Base-by-base conservation (phyloP, 345 rosid genomes). In the Eucalyptus tenuipes region DNA sequence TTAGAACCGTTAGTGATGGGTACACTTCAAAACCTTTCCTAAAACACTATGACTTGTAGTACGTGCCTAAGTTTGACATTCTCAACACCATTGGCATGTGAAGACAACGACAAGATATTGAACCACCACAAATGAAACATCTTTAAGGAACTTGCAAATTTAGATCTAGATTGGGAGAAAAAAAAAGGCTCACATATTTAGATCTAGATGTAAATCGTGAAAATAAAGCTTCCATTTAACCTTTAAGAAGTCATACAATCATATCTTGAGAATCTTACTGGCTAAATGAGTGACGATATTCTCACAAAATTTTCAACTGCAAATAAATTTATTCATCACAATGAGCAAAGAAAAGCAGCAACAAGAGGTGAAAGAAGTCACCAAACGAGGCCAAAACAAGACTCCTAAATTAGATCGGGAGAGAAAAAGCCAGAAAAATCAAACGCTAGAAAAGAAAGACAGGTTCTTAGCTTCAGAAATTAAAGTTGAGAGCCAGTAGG, bases 1-100 rank as follows among this genome's bases (percentile, higher is more conserved):
- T 11, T 25, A 6, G 0, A 59, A 59, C 13, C 0, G 2, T 59
- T 24, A 55, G 6, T 24, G 13, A 55, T 55, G 13, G 61, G 6
- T 0, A 24, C 15, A 5, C n/a, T 59, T 4, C 15, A 59, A 27
- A 27, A 59, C 29, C 4, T 59, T 59, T 27, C 31, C 14, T 5
- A 59, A 25, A 59, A 25, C 25, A 52, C 57, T 52, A 5, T 5
- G 14, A 1, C 0, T 59, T 59, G 8, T 27, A 27, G 31, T 27
- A 31, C 0, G 10, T 0, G 0, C 1, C 2, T 25, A 59, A 59
- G 31, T 59, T 59, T 1, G 2, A 1, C 2, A 12, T 27, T 12
- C 1, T 59, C 16, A 59, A 59, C 66, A 27, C 29, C 3, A 10
- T 55, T 22, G 0, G 5, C 66, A 27, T 59, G 1, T 11, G 15